Conservation (phyloP, 768 basidiomycete genomes). For the Boletus sp. region DNA sequence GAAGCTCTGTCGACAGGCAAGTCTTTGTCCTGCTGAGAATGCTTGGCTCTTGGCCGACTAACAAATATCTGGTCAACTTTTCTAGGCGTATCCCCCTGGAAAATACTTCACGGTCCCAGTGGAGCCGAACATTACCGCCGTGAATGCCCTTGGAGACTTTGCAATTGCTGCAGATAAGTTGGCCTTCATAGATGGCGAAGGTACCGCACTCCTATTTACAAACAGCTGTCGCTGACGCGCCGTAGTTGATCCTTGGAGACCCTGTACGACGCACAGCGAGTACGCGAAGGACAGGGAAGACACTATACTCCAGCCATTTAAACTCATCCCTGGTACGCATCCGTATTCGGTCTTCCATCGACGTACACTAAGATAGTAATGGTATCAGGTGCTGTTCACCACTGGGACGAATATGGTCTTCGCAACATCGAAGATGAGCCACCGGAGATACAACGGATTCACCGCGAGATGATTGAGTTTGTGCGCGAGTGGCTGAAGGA, state of each 20-base stretch:
- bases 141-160: conserved; percentile 85
- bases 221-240: background rate
- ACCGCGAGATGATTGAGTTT: conserved; percentile 75
- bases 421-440: conserved; percentile 62
- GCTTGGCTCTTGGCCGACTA: background rate
- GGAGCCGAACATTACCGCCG: conserved; percentile 74
- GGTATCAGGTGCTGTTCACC: conserved; percentile 62
- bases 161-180: conserved; percentile 74
- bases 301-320: conserved; percentile 75
- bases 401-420: conserved; percentile 72
- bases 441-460: conserved; percentile 72
- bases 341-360: background rate
- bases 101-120: conserved; percentile 67
- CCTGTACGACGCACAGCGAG: conserved; percentile 77
- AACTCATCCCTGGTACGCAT: conserved; percentile 75
- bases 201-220: conserved; percentile 32
- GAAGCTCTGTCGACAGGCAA: conserved; percentile 64
- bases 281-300: conserved; percentile 67
- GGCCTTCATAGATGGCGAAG: conserved; percentile 86
- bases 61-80: background rate
- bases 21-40: conserved; percentile 4
- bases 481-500: conserved; percentile 70
- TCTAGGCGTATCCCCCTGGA: conserved; percentile 74
- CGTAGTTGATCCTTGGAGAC: conserved; percentile 87
- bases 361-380: background rate